Base-by-base conservation (phyloP, 345 rosid genomes). In the Orychophragmus violaceus region DNA sequence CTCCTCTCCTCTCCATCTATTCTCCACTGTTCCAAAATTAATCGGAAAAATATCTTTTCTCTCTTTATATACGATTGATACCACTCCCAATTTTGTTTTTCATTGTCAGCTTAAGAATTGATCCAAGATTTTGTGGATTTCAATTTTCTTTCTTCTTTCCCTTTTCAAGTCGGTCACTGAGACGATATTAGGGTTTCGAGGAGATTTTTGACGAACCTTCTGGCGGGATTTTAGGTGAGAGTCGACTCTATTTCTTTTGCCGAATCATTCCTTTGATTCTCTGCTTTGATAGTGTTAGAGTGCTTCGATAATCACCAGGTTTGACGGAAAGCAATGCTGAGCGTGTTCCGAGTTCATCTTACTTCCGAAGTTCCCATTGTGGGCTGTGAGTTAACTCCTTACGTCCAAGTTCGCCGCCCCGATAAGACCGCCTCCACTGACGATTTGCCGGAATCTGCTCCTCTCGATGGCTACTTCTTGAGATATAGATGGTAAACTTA, bases 341-440 rank as follows among this genome's bases (percentile, higher is more conserved):
- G 86, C 79, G 94, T 93, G 90, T 74, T 90, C 62, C 90, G 97
- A 29, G 85, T 90, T 79, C 96, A 90, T 79, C 87, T 93, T 48
- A 94, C 97, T 60, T 90, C 98, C 71, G 98, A 93, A 75, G 90
- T 90, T 25, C 98, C 98, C 53, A 90, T 90, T 72, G 97, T 90
- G 50, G 98, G 98, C 79, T 88, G 97, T 64, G 97, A 93, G 81
- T 81, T 90, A 55, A 85, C 98, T 69, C 98, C 98, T 42, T 88
- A 90, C 76, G 94, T 93, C 5, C 86, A 88, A 18, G 59, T 90
- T 45, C 85, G 91, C 62, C 94, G 88, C 13, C 88, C 88, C 0
- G 90, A 91, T 46, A 86, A 81, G 83, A 36, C 71, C 50, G 54
- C 69, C 64, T 45, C 79, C 46, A 80, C 90, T 71, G 91, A 88